phyloP scores from a whole-genome alignment of 2,329 filamentous ascomycete genomes.

The Ophidiomyces ophidiicola region DNA sequence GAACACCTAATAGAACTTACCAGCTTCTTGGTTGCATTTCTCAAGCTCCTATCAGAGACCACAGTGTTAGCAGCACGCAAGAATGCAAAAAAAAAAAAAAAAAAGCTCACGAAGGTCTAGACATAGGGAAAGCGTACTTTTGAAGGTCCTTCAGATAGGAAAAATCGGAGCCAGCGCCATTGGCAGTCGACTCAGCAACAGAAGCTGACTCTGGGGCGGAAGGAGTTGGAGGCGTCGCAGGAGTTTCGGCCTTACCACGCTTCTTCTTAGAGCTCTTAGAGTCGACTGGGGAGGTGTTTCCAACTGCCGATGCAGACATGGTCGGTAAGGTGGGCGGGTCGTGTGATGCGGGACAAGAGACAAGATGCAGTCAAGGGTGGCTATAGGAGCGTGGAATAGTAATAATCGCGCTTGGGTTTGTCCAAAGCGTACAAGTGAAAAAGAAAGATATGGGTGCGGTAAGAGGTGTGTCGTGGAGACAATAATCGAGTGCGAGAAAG shows the following conservation, averaged over 20 bases:
- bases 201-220: slow-evolving; percentile 40
- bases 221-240: slow-evolving; percentile 29
- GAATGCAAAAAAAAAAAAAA: background rate
- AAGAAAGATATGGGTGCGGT: slow-evolving; percentile 11
- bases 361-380: background rate
- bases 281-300: slow-evolving; percentile 52
- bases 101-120: background rate
- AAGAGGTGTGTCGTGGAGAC: background rate
- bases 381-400: slow-evolving; percentile 9
- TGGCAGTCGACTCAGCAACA: slow-evolving; percentile 40
- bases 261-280: slow-evolving; percentile 59
- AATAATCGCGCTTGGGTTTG: slow-evolving; percentile 10
- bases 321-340: slow-evolving; percentile 17
- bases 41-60: slow-evolving; percentile 56
- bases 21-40: slow-evolving; percentile 89
- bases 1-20: slow-evolving; percentile 49
- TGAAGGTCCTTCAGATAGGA: slow-evolving; percentile 77
- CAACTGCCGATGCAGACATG: slow-evolving; percentile 52
- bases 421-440: slow-evolving; percentile 6
- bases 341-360: slow-evolving; percentile 12
- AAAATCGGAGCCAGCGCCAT: slow-evolving; percentile 56
- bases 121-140: slow-evolving; percentile 51
- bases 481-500: no score
- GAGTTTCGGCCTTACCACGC: slow-evolving; percentile 38
- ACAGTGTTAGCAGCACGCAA: slow-evolving; percentile 13